A percentile compares a stretch with the other conserved stretches of the same genome.
Conservation (phyloP, 805 yeast species). For the Debaryomyces castellii region DNA sequence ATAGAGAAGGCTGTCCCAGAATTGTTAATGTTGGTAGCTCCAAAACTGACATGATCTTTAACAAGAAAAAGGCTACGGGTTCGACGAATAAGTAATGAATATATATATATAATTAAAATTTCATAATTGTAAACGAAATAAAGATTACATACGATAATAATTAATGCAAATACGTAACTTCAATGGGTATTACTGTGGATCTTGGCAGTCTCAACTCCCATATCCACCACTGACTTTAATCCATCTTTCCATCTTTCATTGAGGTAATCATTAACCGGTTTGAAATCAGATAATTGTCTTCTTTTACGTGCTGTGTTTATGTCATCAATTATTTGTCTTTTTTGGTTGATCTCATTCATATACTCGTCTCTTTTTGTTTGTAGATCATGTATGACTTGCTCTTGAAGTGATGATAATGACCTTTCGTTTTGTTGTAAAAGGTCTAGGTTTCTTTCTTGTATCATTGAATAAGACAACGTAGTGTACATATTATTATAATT, state of each 20-base stretch:
- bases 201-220: conserved; percentile 27
- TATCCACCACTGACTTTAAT: conserved; percentile 37
- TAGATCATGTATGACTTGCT: conserved; percentile 26
- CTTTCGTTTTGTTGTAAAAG: conserved; percentile 31
- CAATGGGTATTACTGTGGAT: conserved; percentile 10
- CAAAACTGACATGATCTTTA: conserved; percentile 63
- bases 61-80: conserved; percentile 41
- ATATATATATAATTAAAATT: not conserved
- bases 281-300: conserved; percentile 40
- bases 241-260: conserved; percentile 53
- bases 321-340: conserved; percentile 44
- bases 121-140: not conserved
- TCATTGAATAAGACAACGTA: conserved; percentile 38
- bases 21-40: conserved; percentile 79
- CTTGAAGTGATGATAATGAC: conserved; percentile 37
- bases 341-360: conserved; percentile 25
- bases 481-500: conserved; percentile 28
- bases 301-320: conserved; percentile 41
- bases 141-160: not conserved
- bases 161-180: not conserved
- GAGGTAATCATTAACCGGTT: conserved; percentile 45
- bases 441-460: conserved; percentile 41
- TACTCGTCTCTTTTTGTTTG: conserved; percentile 22
- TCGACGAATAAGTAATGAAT: conserved; percentile 1
- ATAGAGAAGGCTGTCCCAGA: conserved; percentile 91